Evolutionary conservation across 2,329 filamentous ascomycete genomes (phyloP), one percentile per base, ranked within the genome.

Genomic region (Thelonectria discophora): DNA sequence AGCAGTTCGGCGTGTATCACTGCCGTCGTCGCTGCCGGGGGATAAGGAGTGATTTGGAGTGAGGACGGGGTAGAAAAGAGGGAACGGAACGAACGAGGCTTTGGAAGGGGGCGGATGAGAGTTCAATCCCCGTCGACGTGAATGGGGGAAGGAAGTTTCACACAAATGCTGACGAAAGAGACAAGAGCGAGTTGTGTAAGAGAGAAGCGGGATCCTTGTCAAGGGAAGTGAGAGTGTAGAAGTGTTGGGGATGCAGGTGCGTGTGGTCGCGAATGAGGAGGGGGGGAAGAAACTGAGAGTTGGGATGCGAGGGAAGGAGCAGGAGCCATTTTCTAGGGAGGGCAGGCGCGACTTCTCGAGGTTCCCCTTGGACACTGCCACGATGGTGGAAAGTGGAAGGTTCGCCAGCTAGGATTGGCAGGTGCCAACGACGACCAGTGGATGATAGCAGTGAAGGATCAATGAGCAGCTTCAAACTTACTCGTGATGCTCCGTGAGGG

Each of bases 111-210:
- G 57, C 57, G 63, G 58, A 42, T 49, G 59, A 45, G 42, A 20
- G 55, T 55, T 70, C 55, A 62, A 55, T 30, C 27, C 27, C 37
- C 39, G 34, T 61, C 61, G 49, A 50, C 65, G 62, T 63, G 60
- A 51, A 50, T 53, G 53, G 20, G 45, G 45, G 47, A 51, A 57
- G 27, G 40, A 57, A 50, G 47, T 18, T 45, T 54, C 21, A 27
- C 48, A 47, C 7, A 45, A 21, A 34, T 56, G 56, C 48, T 49
- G 50, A 60, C 18, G 50, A 48, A 51, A 49, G 60, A 47, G 24
- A 45, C 17, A 15, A 30, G 32, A 20, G 39, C 34, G 46, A 45
- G 42, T 39, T 34, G 18, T 42, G 39, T 50, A 57, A 52, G 58
- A 58, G 39, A 54, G 51, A 21, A 40, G 45, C 40, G 40, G 42